Percentiles rank a stretch among this genome's conserved stretches.
These are phyloP conservation scores for Durio zibethinus DNA, from an alignment of 345 rosid species.

Conservation along the genomic window DNA sequence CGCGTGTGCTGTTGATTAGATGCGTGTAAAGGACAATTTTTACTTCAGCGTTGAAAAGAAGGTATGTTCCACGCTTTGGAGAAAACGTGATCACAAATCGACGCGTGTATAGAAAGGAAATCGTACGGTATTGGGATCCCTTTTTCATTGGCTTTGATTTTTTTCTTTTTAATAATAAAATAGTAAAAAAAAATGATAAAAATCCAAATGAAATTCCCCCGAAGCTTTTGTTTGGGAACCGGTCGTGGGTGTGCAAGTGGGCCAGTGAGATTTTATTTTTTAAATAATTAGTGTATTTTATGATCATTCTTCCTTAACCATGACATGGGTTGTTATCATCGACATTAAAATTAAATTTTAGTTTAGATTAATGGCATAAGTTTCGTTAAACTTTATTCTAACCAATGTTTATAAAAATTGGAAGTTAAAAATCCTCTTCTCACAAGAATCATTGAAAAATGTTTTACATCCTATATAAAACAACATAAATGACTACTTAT, in stretches of 20 bases:
- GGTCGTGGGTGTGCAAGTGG: neutral
- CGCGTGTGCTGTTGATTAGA: neutral
- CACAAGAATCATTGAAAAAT: too few species aligned
- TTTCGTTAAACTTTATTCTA: too few species aligned
- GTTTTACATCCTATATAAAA: too few species aligned
- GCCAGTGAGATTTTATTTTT: neutral
- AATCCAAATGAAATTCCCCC: neutral
- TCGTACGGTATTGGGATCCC: neutral
- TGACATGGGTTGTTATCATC: too few species aligned
- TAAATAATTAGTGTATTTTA: neutral
- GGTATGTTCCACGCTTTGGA: neutral
- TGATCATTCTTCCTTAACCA: neutral
- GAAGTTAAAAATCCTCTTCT: too few species aligned
- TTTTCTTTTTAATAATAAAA: neutral
- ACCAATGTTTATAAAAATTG: too few species aligned
- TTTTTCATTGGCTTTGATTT: neutral
- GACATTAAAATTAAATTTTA: too few species aligned
- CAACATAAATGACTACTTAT: too few species aligned
- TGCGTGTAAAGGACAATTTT: constrained; percentile 11
- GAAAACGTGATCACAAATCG: neutral
- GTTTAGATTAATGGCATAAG: too few species aligned
- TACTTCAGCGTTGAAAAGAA: neutral
- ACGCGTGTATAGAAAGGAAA: constrained; percentile 4
- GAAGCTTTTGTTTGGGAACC: neutral
- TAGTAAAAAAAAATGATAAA: neutral